Evolutionary conservation across 129 eudicot genomes (phyloP), one percentile per base, ranked within the genome.

Genomic region (Centrapalus pauciflorus): DNA sequence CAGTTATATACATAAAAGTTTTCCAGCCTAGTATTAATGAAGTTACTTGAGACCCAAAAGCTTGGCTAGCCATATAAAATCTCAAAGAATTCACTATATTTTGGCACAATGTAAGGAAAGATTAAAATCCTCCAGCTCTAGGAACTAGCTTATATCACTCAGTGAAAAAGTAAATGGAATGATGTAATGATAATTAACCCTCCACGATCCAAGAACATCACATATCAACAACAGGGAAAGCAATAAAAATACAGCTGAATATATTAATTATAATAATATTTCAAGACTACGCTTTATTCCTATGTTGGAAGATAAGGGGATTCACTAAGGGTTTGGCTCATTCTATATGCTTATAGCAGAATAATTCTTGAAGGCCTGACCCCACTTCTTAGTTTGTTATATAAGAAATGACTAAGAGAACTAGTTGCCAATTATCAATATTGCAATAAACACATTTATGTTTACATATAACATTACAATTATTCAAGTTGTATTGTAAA

Each of bases 21-120:
- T 75, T 60, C n/a, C 27, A 59, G 58, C 68, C 4, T 20, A 67
- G 30, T 43, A 61, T 45, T 65, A 55, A 37, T 62, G 14, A 64
- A 54, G 30, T 52, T 64, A 13, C 7, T 50, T 63, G 40, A 52
- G 33, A 73, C 24, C 17, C 49, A 64, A 54, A 52, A 70, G 23
- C 16, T 50, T 23, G 40, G 34, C 16, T 51, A 52, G 37, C 40
- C 25, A 72, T 32, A 55, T 7, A 37, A 30, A 19, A 29, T 33
- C 13, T 40, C 54, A 24, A 34, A 32, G 32, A 3, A 59, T 59
- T 14, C 28, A 17, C 45, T 33, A 59, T 40, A 40, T 59, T 35
- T 35, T 61, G 48, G 66, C 13, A 9, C n/a, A 9, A 61, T 8
- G 28, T 21, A 35, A 1, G 41, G 25, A 27, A 16, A 6, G 46